These are phyloP conservation scores for Fusarium foetens DNA, from an alignment of 2,329 filamentous ascomycete genomes.

Conservation along the genomic window DNA sequence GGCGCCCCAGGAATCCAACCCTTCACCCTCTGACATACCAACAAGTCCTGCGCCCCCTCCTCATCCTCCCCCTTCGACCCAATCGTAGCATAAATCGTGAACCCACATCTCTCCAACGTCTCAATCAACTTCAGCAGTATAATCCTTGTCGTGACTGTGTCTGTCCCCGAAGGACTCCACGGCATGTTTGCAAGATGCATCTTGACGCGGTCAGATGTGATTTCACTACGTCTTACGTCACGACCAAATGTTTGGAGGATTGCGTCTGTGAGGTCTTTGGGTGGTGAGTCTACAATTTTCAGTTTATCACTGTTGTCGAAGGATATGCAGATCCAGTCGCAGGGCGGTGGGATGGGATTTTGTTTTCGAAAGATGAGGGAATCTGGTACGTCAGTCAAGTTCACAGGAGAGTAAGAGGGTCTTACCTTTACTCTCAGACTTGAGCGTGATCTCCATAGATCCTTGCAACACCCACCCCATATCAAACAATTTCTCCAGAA, in stretches of 20 bases:
- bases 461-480: slow-evolving; percentile 26
- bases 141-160: not conserved
- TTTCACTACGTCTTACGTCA: not conserved
- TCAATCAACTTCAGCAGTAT: not conserved
- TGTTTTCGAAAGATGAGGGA: slow-evolving; percentile 26
- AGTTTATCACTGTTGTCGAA: slow-evolving; percentile 25
- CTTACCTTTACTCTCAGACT: slow-evolving; percentile 19
- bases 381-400: not conserved
- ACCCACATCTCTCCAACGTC: not conserved
- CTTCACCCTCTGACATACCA: slow-evolving; percentile 22
- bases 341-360: slow-evolving; percentile 4
- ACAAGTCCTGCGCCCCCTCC: slow-evolving; percentile 4
- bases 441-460: slow-evolving; percentile 10
- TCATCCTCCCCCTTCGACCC: not conserved
- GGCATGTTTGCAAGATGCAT: not conserved
- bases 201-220: not conserved
- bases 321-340: slow-evolving; percentile 26
- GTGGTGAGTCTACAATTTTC: slow-evolving; percentile 14
- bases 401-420: rapidly evolving
- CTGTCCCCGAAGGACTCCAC: slow-evolving; percentile 3
- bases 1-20: slow-evolving; percentile 28
- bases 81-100: slow-evolving; percentile 20
- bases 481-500: slow-evolving; percentile 17
- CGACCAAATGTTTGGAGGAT: not conserved
- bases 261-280: slow-evolving; percentile 13